Percentiles rank a stretch among this genome's conserved stretches.
These are phyloP conservation scores for Russula earlei DNA, from an alignment of 768 basidiomycete genomes.

Conservation along the genomic window DNA sequence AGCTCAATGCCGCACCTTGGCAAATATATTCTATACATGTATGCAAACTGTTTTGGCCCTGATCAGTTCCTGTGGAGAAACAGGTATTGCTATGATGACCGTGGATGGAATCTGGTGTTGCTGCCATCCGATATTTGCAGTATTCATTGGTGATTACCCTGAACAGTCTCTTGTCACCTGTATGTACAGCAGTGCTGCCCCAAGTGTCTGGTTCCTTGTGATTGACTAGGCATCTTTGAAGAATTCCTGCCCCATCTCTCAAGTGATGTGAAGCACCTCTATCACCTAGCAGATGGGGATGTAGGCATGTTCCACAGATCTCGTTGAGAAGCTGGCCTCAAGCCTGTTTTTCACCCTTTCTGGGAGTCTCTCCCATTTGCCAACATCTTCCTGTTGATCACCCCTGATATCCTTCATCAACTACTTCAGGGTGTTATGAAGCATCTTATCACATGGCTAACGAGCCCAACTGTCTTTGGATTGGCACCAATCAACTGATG, in stretches of 20 bases:
- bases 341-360: conserved; percentile 21
- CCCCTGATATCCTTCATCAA: no score
- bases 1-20: background rate
- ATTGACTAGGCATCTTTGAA: no score
- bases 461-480: background rate
- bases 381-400: background rate
- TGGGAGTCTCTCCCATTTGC: conserved; percentile 7
- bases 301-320: no score
- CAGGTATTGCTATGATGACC: background rate
- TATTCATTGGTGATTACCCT: no score
- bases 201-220: background rate
- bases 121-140: background rate
- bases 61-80: background rate
- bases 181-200: background rate
- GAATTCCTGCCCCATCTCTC: no score
- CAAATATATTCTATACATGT: no score
- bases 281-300: background rate
- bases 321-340: conserved; percentile 17
- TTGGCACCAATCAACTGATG: conserved; percentile 19
- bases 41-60: background rate
- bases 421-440: background rate
- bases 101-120: background rate
- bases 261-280: background rate
- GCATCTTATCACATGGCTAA: background rate
- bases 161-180: background rate